Conservation (phyloP, 2,329 filamentous ascomycete species). For the Trichoderma afroharzianum region DNA sequence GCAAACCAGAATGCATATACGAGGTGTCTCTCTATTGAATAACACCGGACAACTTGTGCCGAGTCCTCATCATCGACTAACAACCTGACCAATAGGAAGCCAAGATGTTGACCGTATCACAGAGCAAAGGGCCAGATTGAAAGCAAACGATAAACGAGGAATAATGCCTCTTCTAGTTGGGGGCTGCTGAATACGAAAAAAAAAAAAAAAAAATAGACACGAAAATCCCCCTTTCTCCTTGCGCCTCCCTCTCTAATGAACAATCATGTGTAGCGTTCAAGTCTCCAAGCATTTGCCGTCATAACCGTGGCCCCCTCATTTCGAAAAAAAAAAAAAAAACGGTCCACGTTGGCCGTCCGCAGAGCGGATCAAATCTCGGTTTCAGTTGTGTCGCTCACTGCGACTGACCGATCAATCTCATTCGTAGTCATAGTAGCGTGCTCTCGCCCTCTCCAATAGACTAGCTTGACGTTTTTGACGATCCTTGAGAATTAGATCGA, state of each 20-base stretch:
- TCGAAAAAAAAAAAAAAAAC: no score
- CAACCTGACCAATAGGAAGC: not conserved
- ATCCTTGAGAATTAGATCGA: not conserved
- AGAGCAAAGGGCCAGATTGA: not conserved
- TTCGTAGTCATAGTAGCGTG: not conserved
- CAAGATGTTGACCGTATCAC: not conserved
- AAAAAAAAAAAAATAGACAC: no score
- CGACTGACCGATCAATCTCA: not conserved
- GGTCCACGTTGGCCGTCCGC: not conserved
- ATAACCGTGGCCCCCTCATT: slow-evolving; percentile 22
- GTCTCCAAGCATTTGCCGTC: slow-evolving; percentile 20
- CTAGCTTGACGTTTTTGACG: not conserved
- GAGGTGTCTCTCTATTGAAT: not conserved
- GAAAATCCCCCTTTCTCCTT: slow-evolving; percentile 6
- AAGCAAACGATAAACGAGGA: not conserved
- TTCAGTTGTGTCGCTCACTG: not conserved
- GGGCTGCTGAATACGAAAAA: slow-evolving; percentile 15
- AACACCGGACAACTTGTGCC: not conserved
- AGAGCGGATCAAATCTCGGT: not conserved
- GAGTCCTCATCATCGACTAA: not conserved
- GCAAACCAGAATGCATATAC: not conserved
- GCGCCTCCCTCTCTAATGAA: slow-evolving; percentile 17
- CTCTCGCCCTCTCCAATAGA: not conserved
- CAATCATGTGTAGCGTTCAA: slow-evolving; percentile 9
- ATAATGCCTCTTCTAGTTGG: not conserved